phyloP scores from a whole-genome alignment of 2,329 filamentous ascomycete species.

The Exophiala dermatitidis region DNA sequence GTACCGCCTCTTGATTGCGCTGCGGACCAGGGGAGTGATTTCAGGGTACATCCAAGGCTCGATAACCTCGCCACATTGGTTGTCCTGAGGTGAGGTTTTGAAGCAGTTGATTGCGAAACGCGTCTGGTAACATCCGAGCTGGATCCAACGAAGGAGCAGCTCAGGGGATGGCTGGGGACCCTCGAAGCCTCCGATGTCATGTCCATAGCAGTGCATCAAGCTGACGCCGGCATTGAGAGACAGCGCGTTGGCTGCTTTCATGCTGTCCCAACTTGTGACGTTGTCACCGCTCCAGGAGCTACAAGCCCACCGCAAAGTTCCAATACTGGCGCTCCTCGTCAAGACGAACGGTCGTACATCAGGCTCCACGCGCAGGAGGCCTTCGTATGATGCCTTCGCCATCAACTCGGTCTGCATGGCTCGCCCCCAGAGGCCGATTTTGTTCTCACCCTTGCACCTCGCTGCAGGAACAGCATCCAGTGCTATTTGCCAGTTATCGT shows the following conservation, averaged over 20 bases:
- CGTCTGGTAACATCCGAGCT: conserved; percentile 61
- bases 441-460: conserved; percentile 38
- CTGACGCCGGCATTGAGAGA: conserved; percentile 62
- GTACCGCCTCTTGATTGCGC: conserved; percentile 62
- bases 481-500: conserved; percentile 59
- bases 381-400: conserved; percentile 63
- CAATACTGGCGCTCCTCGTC: conserved; percentile 62
- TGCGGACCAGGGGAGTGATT: conserved; percentile 55
- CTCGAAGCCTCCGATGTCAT: conserved; percentile 70
- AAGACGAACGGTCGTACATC: conserved; percentile 59
- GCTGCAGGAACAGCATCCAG: conserved; percentile 37
- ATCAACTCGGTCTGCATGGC: conserved; percentile 64
- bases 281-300: conserved; percentile 71
- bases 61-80: conserved; percentile 62
- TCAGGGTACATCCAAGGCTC: conserved; percentile 72
- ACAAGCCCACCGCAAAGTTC: conserved; percentile 62
- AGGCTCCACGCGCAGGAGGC: conserved; percentile 52
- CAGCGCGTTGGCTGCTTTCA: conserved; percentile 64
- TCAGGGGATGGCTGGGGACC: conserved; percentile 63
- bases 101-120: conserved; percentile 73
- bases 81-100: conserved; percentile 62
- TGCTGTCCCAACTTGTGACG: conserved; percentile 64
- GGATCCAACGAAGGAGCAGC: conserved; percentile 64
- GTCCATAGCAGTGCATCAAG: conserved; percentile 62
- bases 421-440: conserved; percentile 63